Base-by-base conservation (phyloP, 176 grass and related monocot species). In the Musa itinerans region DNA sequence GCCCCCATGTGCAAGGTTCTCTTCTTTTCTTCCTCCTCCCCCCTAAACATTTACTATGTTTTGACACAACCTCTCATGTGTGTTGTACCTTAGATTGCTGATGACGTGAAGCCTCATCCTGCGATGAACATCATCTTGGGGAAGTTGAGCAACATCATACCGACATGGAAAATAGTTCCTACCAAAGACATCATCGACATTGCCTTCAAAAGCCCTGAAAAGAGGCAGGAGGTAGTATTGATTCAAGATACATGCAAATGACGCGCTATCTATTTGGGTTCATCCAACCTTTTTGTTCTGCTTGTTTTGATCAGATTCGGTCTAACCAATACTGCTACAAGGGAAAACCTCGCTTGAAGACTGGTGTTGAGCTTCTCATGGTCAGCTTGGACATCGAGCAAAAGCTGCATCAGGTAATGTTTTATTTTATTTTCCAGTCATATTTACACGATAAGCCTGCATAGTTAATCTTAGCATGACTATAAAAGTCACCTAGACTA, bases 151-250 rank as follows among this genome's bases (percentile, higher is more conserved):
- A 29, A 43, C 19, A 62, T 96, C 13, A 82, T 79, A 1, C 92
- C 92, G 8, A 83, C 78, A 15, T 96, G 86, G 89, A 96, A 59
- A 65, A 52, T 96, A 62, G 65, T 92, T 76, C 92, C 89, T 23
- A 81, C 56, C n/a, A 76, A 78, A 50, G 86, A 87, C 58, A 78
- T 91, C 27, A 74, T 91, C 24, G 92, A 96, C 79, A 83, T 75
- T 56, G 92, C 85, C 23, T 82, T 65, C 55, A 89, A 89, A 85
- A 72, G 67, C 74, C 83, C 83, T 69, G 63, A 91, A 64, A 79
- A 82, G 25, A 86, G 83, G 68, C 63, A 86, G 73, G 68, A 91
- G 88, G 92, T 85, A 87, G 78, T 20, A 4, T 3, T 55, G 6
- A 13, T 11, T 14, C 19, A 16, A 59, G 16, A 16, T 13, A 19